A percentile compares a stretch with the other conserved stretches of the same genome.
Evolutionary conservation across 495 filamentous ascomycete genomes (phyloP).

Genomic region (Hyaloscypha finlandica): DNA sequence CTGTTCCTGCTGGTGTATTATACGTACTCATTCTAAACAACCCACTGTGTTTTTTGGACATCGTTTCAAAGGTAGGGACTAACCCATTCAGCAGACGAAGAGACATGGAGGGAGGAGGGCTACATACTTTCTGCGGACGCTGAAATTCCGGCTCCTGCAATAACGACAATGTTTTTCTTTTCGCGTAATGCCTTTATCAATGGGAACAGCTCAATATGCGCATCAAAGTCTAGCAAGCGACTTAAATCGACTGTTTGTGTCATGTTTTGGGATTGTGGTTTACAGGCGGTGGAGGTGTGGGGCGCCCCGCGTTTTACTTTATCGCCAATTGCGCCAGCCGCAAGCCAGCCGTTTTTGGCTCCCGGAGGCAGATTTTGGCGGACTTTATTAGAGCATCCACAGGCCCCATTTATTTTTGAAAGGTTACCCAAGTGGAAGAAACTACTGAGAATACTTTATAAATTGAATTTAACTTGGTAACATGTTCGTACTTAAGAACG

Average conservation of each 20-base stretch:
- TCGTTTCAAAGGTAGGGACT: conserved; percentile 20
- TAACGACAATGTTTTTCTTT: conserved; percentile 22
- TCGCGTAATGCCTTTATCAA: conserved; percentile 21
- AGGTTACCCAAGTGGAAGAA: background rate
- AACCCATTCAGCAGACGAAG: conserved; percentile 2
- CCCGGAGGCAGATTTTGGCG: background rate
- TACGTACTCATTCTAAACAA: conserved; percentile 12
- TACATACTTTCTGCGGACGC: conserved; percentile 12
- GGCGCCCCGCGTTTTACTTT: too few relatives aligned
- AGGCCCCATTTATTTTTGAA: conserved; percentile 4
- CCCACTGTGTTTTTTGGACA: background rate
- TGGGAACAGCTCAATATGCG: conserved; percentile 14
- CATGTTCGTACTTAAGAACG: background rate
- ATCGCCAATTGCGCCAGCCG: too few relatives aligned
- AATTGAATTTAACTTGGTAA: conserved; percentile 2
- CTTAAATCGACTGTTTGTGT: conserved; percentile 5
- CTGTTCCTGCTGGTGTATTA: background rate
- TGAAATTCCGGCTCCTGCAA: conserved; percentile 20
- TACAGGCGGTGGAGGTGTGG: too few relatives aligned
- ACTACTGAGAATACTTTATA: background rate
- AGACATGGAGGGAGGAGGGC: background rate
- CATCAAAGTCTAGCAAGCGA: conserved; percentile 15
- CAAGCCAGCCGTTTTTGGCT: too few relatives aligned
- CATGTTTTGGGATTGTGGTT: too few relatives aligned
- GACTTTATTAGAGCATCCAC: background rate